Percentiles rank a stretch among this genome's conserved stretches.
Evolutionary conservation across 495 filamentous ascomycete species (phyloP).

Genomic region (Entonaema liquescens): DNA sequence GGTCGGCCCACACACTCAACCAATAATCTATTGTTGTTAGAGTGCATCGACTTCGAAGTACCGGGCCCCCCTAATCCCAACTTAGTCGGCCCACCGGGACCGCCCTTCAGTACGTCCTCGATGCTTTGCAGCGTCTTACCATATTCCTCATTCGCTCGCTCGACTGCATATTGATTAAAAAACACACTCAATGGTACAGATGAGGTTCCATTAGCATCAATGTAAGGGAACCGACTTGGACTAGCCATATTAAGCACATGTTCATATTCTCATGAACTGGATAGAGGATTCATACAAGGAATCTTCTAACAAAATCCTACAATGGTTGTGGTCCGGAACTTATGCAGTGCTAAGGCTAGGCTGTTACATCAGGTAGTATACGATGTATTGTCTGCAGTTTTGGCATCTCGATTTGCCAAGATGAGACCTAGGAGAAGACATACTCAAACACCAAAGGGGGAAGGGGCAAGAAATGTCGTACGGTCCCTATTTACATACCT

Average conservation of each 20-base stretch:
- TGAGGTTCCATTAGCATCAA: slow-evolving; percentile 11
- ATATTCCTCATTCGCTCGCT: slow-evolving; percentile 23
- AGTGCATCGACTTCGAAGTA: slow-evolving; percentile 24
- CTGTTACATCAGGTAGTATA: slow-evolving; percentile 3
- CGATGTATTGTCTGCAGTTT: slow-evolving; percentile 8
- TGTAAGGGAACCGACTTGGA: not conserved
- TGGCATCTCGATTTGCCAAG: slow-evolving; percentile 4
- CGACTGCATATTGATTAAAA: slow-evolving; percentile 19
- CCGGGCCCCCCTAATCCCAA: slow-evolving; percentile 30
- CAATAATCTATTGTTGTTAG: slow-evolving; percentile 14
- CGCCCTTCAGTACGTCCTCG: slow-evolving; percentile 12
- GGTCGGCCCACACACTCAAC: slow-evolving; percentile 1
- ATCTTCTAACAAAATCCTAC: not conserved
- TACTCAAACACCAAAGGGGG: slow-evolving; percentile 4
- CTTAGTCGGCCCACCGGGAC: slow-evolving; percentile 19
- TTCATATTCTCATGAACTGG: not conserved
- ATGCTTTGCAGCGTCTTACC: slow-evolving; percentile 14
- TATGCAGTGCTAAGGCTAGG: not conserved
- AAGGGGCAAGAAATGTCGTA: slow-evolving; percentile 21
- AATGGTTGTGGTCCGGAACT: not conserved
- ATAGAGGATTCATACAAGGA: not conserved
- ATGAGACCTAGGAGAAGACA: not conserved
- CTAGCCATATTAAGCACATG: slow-evolving; percentile 13
- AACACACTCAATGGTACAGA: not conserved
- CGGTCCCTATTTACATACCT: slow-evolving; percentile 18